Base-by-base conservation (phyloP, 2,329 filamentous ascomycete species). In the Nothomitra cinnamomea region DNA sequence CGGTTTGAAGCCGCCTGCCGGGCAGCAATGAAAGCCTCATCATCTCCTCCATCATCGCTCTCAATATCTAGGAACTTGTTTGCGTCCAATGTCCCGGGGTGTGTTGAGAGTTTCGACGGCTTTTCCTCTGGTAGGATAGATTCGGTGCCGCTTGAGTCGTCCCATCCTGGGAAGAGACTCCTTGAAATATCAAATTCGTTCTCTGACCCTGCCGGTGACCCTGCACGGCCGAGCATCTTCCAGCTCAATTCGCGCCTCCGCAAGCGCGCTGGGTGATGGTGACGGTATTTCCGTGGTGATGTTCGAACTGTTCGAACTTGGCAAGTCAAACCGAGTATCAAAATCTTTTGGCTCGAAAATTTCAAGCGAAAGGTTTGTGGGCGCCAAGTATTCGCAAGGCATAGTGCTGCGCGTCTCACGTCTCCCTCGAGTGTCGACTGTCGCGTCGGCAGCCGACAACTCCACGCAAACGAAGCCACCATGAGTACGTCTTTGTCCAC, bases 11-110 rank as follows among this genome's bases (percentile, higher is more conserved):
- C 87, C 2, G 86, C 83, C 65, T 95, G 88, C 61, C 85, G 79
- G 38, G 86, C 78, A 8, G 89, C 87, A 67, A 98, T 98, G 63
- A 95, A 96, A 0, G 84, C 84, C 64, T 85, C 89, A 64, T 98
- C 88, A 17, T 71, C 74, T 41, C 72, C 71, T 15, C 69, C 69
- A 53, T 66, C 66, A 25, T 74, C 75, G 12, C 68, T 70, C 17
- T 61, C 67, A 1, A 71, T 75, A 40, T 72, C 72, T 21, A 45
- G n/a, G n/a, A 69, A 68, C 41, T 70, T 69, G n/a, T 65, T 72
- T 56, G 65, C 71, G 55, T 82, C 77, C 49, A 87, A 68, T 47
- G 87, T 75, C 51, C 77, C 75, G 32, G 69, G 62, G 32, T 61
- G 61, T 58, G 61, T 58, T 43, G 56, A 56, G 54, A 61, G 64